phyloP scores from a whole-genome alignment of 169 alveolate genomes.

The Plasmodium berghei region DNA sequence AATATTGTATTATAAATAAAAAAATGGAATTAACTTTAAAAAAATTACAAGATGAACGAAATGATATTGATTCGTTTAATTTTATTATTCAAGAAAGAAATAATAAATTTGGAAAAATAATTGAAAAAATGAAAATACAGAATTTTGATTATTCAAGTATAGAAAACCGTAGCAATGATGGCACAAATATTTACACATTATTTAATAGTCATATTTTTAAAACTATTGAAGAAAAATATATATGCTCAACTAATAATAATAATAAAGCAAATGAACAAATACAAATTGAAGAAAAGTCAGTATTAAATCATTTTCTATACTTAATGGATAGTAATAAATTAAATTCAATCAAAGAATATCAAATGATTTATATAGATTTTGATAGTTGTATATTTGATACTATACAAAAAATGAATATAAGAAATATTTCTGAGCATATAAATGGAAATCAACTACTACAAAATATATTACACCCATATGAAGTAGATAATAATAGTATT shows the following conservation, averaged over 20 bases:
- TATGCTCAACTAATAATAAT: slow-evolving; percentile 1
- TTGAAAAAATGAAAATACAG: slow-evolving; percentile 50
- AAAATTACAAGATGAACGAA: slow-evolving; percentile 37
- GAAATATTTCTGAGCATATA: slow-evolving; percentile 4
- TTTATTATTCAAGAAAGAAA: slow-evolving; percentile 46
- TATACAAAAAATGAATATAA: slow-evolving; percentile 37
- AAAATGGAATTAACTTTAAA: slow-evolving; percentile 59
- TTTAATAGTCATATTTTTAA: slow-evolving; percentile 23
- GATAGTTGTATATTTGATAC: slow-evolving; percentile 50
- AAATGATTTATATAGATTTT: slow-evolving; percentile 31
- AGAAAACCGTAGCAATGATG: background rate
- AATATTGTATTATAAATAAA: slow-evolving; percentile 59
- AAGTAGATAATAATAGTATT: background rate
- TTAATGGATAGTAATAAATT: slow-evolving; percentile 35
- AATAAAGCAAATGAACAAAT: background rate
- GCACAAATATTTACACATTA: background rate
- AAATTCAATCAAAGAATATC: slow-evolving; percentile 56
- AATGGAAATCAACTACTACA: background rate
- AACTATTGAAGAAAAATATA: slow-evolving; percentile 17
- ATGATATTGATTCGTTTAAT: slow-evolving; percentile 33
- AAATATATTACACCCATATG: background rate
- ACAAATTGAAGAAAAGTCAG: background rate
- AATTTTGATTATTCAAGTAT: slow-evolving; percentile 29
- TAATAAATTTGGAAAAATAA: slow-evolving; percentile 6
- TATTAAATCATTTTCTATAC: slow-evolving; percentile 41